Conservation (phyloP, 257 asterid genomes). For the Euphrasia confusa region DNA sequence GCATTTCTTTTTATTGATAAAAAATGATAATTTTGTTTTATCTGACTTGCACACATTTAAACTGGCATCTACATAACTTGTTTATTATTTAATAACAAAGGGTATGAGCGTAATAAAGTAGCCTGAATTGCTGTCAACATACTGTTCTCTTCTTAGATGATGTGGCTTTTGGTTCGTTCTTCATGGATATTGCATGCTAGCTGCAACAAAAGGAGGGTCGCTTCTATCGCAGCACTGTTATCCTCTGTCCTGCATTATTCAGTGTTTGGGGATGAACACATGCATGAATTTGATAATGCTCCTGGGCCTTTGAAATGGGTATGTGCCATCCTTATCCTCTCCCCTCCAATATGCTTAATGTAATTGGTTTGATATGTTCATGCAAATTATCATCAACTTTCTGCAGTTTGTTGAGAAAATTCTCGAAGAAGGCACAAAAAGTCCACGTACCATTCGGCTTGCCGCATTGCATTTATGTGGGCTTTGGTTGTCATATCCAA, state of each 20-base stretch:
- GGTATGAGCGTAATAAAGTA: too few species aligned
- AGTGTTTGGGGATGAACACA: slow-evolving; percentile 54
- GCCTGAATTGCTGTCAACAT: not conserved
- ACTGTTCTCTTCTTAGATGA: slow-evolving; percentile 44
- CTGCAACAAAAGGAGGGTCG: slow-evolving; percentile 95
- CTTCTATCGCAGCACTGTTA: slow-evolving; percentile 91
- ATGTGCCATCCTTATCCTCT: slow-evolving; percentile 27
- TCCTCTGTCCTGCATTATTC: slow-evolving; percentile 83
- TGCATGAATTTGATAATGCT: slow-evolving; percentile 62
- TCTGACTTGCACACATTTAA: too few species aligned
- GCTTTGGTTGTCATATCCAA: slow-evolving; percentile 78
- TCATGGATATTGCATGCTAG: slow-evolving; percentile 87
- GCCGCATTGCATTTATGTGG: slow-evolving; percentile 89
- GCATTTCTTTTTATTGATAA: too few species aligned
- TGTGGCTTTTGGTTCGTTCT: slow-evolving; percentile 84
- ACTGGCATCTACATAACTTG: too few species aligned
- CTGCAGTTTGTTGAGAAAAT: slow-evolving; percentile 74
- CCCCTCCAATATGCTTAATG: slow-evolving; percentile 8
- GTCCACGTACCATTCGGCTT: slow-evolving; percentile 97
- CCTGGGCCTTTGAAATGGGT: slow-evolving; percentile 96
- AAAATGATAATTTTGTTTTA: too few species aligned
- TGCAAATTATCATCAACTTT: slow-evolving; percentile 19
- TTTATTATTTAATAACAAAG: too few species aligned
- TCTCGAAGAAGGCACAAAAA: slow-evolving; percentile 87
- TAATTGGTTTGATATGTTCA: slow-evolving; percentile 14